Evolutionary conservation across 2,329 filamentous ascomycete species (phyloP), one percentile per base, ranked within the genome.

Genomic region (Paraphaeosphaeria sporulosa): DNA sequence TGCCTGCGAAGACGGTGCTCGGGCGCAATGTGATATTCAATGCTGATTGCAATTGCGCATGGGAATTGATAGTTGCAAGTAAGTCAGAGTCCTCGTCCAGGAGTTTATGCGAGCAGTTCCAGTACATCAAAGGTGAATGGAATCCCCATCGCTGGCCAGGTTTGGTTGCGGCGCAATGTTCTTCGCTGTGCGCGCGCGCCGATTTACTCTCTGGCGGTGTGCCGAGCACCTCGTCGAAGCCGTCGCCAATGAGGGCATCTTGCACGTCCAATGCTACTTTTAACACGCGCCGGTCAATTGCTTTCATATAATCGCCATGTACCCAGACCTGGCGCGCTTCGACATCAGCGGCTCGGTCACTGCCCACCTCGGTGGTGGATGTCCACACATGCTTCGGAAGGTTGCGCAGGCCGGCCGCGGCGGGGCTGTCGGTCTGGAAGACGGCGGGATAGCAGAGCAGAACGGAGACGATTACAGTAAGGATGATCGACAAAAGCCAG

Each of bases 301-400:
- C 91, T 69, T 88, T 84, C 89, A 94, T 94, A 72, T 93, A 93
- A 74, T 86, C 89, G 63, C 90, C 90, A 71, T 94, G 90, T 17
- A 94, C 85, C 91, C 91, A 94, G 58, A 92, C 85, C 59, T 91
- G 91, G 66, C 90, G 89, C 87, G 94, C 90, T 58, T 91, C 87
- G n/a, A 94, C 87, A 74, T 94, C 90, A 47, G 82, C 80, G 27
- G 79, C 72, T 4, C 78, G 77, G 56, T 81, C 81, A 50, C 85
- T 85, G 38, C 85, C 79, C 56, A 91, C 81, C 30, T 89, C 86
- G 61, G 87, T 86, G 6, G 89, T 90, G 40, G 89, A 89, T 27
- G 91, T 93, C 91, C 91, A 94, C 66, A 91, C 90, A 85, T 94
- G 90, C 71, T 90, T 88, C 32, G 91, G 91, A 8, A 93, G 81